These are phyloP conservation scores for Ophiosphaerella korrae DNA, from an alignment of 2,329 filamentous ascomycete species.

Conservation along the genomic window DNA sequence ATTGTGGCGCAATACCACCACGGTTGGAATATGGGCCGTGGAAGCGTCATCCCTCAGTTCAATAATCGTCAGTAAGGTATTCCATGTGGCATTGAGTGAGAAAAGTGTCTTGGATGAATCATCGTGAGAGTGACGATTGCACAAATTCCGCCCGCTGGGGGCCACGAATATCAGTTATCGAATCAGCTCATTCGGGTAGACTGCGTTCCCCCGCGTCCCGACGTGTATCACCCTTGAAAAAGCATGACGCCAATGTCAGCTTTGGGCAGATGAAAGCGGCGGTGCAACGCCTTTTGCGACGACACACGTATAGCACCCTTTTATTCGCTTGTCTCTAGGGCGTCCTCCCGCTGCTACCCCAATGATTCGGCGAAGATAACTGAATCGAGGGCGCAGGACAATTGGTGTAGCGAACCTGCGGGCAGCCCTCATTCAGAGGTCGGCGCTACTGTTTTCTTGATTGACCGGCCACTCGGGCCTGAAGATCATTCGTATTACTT, in stretches of 20 bases:
- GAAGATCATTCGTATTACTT: slow-evolving; percentile 20
- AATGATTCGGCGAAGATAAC: slow-evolving; percentile 7
- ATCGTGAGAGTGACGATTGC: slow-evolving; percentile 4
- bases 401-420: slow-evolving; percentile 8
- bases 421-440: slow-evolving; percentile 5
- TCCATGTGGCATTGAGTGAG: slow-evolving; percentile 18
- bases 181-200: slow-evolving; percentile 16
- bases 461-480: slow-evolving; percentile 20
- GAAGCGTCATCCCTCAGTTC: slow-evolving; percentile 10
- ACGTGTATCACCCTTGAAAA: slow-evolving; percentile 21
- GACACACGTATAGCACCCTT: slow-evolving; percentile 5
- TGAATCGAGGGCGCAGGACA: slow-evolving; percentile 9
- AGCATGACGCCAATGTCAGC: slow-evolving; percentile 17
- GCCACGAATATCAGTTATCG: slow-evolving; percentile 5
- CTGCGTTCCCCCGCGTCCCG: slow-evolving; percentile 23
- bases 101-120: slow-evolving; percentile 8
- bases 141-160: slow-evolving; percentile 15
- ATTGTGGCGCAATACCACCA: too few relatives aligned
- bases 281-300: slow-evolving; percentile 19
- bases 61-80: slow-evolving; percentile 11
- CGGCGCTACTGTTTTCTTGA: slow-evolving; percentile 5
- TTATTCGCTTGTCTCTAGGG: slow-evolving; percentile 6
- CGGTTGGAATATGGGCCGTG: neutral
- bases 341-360: neutral
- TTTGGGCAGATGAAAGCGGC: slow-evolving; percentile 13